Base-by-base conservation (phyloP, 2,329 filamentous ascomycete species). In the Polytolypa hystricis region DNA sequence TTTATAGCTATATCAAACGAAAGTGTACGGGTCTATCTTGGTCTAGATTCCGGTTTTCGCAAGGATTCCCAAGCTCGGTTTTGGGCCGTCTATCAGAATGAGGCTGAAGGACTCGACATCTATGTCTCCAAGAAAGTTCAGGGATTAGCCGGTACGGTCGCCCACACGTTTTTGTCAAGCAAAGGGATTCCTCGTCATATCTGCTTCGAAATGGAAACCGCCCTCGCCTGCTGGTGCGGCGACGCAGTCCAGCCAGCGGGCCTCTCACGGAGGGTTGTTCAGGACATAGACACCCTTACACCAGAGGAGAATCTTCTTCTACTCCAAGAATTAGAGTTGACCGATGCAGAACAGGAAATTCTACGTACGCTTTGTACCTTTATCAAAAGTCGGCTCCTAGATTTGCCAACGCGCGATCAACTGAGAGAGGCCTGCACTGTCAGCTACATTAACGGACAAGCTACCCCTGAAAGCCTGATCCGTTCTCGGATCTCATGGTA, bases 141-240 rank as follows among this genome's bases (percentile, higher is more conserved):
- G n/a, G 65, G 64, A 32, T 42, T 66, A 5, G 49, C 54, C 14
- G 57, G 62, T 11, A 63, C 61, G 5, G 47, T 68, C 3, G 41
- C 69, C 7, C 66, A 69, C 39, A 66, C 65, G 2, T 69, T 62
- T 41, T 47, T 67, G 4, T 66, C 64, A 1, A 57, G 55, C 20
- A 57, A 57, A 33, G 61, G 58, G 12, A 54, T 59, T 15, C 48
- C 56, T 16, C 55, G 64, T 5, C 51, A 56, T 39, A 48, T 56
- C 29, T 60, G 63, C 38, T 58, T 65, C 26, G 53, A 59, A 31
- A 52, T 52, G 2, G 64, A 67, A 42, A 49, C 54, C 2, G 50
- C 53, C 10, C 47, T 66, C 29, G 56, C 58, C 3, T 44, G 46
- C 12, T 65, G 57, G 51, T 56, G 52, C 2, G 47, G 54, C 7